phyloP scores from a whole-genome alignment of 2,329 filamentous ascomycete genomes.

The Colletotrichum tofieldiae region DNA sequence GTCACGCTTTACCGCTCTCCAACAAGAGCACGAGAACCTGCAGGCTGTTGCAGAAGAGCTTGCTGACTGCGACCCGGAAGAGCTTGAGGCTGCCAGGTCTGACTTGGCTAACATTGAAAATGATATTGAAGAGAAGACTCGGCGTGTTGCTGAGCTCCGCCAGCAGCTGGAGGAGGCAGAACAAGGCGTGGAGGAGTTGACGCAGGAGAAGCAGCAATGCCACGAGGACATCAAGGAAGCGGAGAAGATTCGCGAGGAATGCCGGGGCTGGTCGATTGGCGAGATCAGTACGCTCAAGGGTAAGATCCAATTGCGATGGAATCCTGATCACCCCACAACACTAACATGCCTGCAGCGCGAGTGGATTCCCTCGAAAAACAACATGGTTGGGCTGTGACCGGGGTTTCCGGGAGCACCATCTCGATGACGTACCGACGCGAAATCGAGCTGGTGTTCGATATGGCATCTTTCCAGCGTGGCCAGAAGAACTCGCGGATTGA shows the following conservation, averaged over 20 bases:
- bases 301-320: conserved; percentile 53
- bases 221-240: conserved; percentile 84
- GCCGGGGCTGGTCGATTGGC: conserved; percentile 87
- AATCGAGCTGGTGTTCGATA: conserved; percentile 81
- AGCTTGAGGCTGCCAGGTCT: conserved; percentile 81
- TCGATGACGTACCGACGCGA: conserved; percentile 82
- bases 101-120: conserved; percentile 76
- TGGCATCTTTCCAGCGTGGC: conserved; percentile 69
- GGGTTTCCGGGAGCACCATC: conserved; percentile 73
- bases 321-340: conserved; percentile 13
- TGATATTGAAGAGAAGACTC: conserved; percentile 79
- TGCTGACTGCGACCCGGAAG: conserved; percentile 84
- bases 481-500: conserved; percentile 72
- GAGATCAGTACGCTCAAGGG: conserved; percentile 88
- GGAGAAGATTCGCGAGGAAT: conserved; percentile 88
- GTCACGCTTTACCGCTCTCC: conserved; percentile 73
- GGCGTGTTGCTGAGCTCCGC: conserved; percentile 77
- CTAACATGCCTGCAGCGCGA: conserved; percentile 69
- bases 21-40: conserved; percentile 76
- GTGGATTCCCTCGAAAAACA: conserved; percentile 76
- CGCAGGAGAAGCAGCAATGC: conserved; percentile 78
- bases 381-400: conserved; percentile 81
- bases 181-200: conserved; percentile 72
- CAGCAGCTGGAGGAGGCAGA: conserved; percentile 79
- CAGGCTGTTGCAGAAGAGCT: conserved; percentile 82